These are phyloP conservation scores for Phialophora chinensis DNA, from an alignment of 2,329 filamentous ascomycete species.

Conservation along the genomic window DNA sequence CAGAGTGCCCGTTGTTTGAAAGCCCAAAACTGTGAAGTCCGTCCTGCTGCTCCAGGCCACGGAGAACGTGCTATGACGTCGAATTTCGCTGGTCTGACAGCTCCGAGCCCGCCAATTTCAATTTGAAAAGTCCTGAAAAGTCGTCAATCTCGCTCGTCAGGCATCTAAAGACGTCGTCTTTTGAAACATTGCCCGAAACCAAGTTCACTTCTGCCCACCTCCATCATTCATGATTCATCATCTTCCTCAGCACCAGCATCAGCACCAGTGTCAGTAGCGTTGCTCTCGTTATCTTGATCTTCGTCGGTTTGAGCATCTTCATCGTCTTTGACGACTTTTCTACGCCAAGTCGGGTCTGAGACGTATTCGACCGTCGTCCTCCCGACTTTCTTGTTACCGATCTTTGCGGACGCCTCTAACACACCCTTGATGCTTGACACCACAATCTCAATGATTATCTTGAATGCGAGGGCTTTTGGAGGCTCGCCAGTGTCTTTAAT, in stretches of 20 bases:
- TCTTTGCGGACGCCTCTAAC: conserved; percentile 7
- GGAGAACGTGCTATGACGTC: background rate
- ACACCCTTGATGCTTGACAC: conserved; percentile 17
- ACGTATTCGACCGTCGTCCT: conserved; percentile 4
- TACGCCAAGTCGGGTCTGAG: conserved; percentile 5
- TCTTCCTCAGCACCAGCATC: background rate
- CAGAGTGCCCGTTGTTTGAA: background rate
- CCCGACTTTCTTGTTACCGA: conserved; percentile 3
- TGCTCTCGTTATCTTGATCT: background rate
- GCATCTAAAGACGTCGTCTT: background rate
- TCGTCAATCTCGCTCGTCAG: background rate
- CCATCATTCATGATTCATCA: background rate
- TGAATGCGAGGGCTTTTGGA: background rate
- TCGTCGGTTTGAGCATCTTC: background rate
- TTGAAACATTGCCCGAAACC: background rate
- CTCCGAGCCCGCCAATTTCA: background rate
- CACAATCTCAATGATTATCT: conserved; percentile 4
- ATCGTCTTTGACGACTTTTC: background rate
- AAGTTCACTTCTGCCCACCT: background rate
- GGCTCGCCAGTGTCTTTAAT: background rate
- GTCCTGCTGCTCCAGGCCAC: background rate
- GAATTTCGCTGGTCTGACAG: background rate
- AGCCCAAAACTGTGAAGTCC: background rate
- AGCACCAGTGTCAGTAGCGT: background rate
- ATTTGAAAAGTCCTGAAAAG: background rate